Evolutionary conservation across 495 filamentous ascomycete species (phyloP).

Genomic region (Daldinia bambusicola): DNA sequence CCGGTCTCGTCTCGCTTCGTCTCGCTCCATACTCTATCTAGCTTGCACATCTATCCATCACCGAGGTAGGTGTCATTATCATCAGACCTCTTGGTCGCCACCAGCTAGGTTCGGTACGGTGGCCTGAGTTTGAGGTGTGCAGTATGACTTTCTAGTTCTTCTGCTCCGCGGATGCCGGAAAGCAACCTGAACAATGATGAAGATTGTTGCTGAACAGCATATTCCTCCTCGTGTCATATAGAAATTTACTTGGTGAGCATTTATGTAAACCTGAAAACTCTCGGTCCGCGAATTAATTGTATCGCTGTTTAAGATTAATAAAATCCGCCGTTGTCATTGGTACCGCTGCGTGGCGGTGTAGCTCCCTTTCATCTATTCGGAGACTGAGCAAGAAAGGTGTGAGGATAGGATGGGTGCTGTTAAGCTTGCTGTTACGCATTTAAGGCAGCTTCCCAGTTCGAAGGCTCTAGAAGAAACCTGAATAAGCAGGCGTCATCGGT

Average conservation of each 20-base stretch:
- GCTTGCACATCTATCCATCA: constrained; percentile 23
- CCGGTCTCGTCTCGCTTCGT: constrained; percentile 2
- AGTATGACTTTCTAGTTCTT: constrained; percentile 10
- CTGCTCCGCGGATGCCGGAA: neutral
- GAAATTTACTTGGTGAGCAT: neutral
- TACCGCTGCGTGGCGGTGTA: neutral
- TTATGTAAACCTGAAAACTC: neutral
- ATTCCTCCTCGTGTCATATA: neutral
- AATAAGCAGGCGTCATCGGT: constrained; percentile 22
- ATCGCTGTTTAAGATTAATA: neutral
- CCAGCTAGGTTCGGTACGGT: neutral
- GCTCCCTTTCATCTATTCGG: neutral
- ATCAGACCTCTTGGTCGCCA: neutral
- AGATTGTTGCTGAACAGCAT: neutral
- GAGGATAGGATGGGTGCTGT: neutral
- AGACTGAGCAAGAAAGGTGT: neutral
- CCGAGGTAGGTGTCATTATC: constrained; percentile 23
- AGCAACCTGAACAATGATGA: neutral
- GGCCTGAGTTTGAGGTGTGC: neutral
- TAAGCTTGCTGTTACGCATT: neutral
- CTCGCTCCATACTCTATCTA: constrained; percentile 6
- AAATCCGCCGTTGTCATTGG: neutral
- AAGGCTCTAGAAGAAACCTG: constrained; percentile 10
- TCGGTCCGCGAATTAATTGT: neutral
- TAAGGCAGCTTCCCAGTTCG: neutral